Evolutionary conservation across 2,329 filamentous ascomycete species (phyloP).

Genomic region (Trichoderma arundinaceum): DNA sequence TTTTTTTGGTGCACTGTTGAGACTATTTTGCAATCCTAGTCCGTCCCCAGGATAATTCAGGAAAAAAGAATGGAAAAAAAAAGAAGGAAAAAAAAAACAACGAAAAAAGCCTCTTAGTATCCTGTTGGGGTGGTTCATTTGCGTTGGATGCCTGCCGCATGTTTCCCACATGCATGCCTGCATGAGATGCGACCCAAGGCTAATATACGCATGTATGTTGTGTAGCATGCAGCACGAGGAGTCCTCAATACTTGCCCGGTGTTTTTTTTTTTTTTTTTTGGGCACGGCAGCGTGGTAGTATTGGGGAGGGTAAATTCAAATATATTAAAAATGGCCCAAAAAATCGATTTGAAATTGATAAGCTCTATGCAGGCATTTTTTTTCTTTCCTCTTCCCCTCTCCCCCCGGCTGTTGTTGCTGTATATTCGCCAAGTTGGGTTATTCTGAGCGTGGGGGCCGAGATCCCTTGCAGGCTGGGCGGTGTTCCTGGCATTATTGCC

Average conservation of each 20-base stretch:
- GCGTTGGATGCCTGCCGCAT: conserved; percentile 2
- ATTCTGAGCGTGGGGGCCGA: conserved; percentile 17
- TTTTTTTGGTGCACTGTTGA: neutral
- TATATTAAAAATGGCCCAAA: neutral
- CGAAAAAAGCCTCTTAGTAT: neutral
- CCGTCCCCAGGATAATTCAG: neutral
- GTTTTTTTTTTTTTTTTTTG: neutral
- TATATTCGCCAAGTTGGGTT: neutral
- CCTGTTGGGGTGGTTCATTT: conserved; percentile 10
- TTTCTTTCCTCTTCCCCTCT: neutral
- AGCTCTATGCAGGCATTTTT: neutral
- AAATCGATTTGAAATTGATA: neutral
- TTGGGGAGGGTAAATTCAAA: conserved; percentile 18
- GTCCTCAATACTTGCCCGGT: neutral
- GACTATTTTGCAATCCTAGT: neutral
- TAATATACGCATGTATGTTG: conserved; percentile 1
- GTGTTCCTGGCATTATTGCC: neutral
- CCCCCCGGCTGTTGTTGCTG: neutral
- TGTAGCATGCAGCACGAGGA: neutral
- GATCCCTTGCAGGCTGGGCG: neutral
- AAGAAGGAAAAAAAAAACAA: neutral
- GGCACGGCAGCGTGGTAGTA: neutral
- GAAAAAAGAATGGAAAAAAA: neutral
- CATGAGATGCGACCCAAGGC: conserved; percentile 13
- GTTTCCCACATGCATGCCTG: neutral